Percentiles rank a stretch among this genome's conserved stretches.
phyloP scores from a whole-genome alignment of 345 rosid genomes.

The Corchorus olitorius region DNA sequence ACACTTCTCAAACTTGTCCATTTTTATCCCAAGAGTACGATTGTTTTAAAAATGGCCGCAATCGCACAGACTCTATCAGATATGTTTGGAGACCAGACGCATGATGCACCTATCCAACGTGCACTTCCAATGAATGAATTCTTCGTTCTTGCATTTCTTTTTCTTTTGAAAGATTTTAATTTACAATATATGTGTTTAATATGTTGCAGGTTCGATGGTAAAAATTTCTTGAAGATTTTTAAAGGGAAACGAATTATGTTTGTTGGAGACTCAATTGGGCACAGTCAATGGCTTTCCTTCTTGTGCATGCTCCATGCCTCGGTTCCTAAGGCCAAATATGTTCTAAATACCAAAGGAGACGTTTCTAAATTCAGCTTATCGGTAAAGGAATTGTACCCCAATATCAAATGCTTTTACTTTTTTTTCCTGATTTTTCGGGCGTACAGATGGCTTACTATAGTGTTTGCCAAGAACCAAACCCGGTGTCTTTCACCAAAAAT shows the following conservation, averaged over 20 bases:
- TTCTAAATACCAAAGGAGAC: constrained; percentile 34
- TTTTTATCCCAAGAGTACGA: constrained; percentile 52
- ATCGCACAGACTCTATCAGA: constrained; percentile 49
- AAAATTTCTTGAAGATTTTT: constrained; percentile 40
- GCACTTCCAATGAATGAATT: no score
- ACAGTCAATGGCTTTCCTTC: constrained; percentile 84
- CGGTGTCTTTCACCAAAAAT: no score
- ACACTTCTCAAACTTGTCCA: constrained; percentile 41
- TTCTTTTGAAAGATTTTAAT: no score
- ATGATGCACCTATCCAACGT: constrained; percentile 55
- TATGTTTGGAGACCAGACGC: constrained; percentile 59
- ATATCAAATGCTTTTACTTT: no score
- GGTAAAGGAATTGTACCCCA: no score
- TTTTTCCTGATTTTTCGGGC: no score
- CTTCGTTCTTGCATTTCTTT: no score
- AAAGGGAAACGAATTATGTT: constrained; percentile 68
- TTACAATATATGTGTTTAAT: no score
- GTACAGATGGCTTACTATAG: no score
- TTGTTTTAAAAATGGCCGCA: constrained; percentile 56
- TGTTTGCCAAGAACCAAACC: no score
- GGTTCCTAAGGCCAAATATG: constrained; percentile 35
- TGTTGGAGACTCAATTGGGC: constrained; percentile 74
- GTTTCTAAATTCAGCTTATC: constrained; percentile 48
- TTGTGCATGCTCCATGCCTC: constrained; percentile 69
- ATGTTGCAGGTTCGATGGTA: constrained; percentile 51